Conservation (phyloP, 805 yeast species). For the Teunomyces funiuensis region DNA sequence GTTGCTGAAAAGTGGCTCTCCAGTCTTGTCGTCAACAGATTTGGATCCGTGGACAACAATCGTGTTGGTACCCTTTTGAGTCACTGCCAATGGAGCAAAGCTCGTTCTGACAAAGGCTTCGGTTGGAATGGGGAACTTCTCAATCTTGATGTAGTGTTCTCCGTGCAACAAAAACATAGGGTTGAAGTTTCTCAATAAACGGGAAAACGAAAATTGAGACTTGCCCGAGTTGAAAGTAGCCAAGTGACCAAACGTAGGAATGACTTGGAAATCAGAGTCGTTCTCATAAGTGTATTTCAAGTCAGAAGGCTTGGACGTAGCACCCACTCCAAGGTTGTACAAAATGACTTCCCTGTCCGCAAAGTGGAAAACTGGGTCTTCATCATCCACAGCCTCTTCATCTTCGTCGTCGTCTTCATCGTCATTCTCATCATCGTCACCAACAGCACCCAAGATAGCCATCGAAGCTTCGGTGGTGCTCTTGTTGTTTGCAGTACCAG, state of each 20-base stretch:
- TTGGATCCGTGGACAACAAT: conserved; percentile 71
- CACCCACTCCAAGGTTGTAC: conserved; percentile 89
- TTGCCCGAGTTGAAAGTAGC: conserved; percentile 71
- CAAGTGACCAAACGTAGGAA: conserved; percentile 89
- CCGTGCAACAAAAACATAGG: conserved; percentile 91
- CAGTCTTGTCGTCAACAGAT: conserved; percentile 64
- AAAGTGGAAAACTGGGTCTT: conserved; percentile 53
- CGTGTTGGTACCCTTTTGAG: conserved; percentile 86
- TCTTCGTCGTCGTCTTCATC: conserved; percentile 42
- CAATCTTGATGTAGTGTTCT: conserved; percentile 83
- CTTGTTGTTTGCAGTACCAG: conserved; percentile 54
- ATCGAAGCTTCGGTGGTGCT: conserved; percentile 75
- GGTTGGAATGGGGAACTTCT: conserved; percentile 76
- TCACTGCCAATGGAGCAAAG: conserved; percentile 66
- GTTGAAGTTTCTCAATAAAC: conserved; percentile 75
- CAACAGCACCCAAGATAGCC: conserved; percentile 70
- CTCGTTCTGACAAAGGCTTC: conserved; percentile 62
- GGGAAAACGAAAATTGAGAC: conserved; percentile 56
- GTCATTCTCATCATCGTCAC: conserved; percentile 45
- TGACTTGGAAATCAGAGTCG: conserved; percentile 71
- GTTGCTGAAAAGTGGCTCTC: conserved; percentile 72
- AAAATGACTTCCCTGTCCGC: conserved; percentile 71
- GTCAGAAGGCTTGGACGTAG: conserved; percentile 58
- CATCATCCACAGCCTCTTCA: conserved; percentile 34
- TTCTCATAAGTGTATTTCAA: conserved; percentile 79